Conservation (phyloP, 1,284 basidiomycete species). For the Ustilago loliicola region DNA sequence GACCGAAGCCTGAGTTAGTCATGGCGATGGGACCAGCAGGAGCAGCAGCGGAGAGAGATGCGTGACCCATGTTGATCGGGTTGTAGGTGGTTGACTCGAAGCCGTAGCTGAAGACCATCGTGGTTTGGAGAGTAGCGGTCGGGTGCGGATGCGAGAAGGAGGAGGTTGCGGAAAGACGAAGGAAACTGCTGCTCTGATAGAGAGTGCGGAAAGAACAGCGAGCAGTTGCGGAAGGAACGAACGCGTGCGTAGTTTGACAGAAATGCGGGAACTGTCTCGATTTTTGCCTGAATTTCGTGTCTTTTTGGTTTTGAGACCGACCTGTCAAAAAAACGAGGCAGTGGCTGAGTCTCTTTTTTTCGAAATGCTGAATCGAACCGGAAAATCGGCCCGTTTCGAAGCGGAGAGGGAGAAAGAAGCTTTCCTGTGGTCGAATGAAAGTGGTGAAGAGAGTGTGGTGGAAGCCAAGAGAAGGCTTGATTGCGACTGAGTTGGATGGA, state of each 20-base stretch:
- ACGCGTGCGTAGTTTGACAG: slow-evolving; percentile 38
- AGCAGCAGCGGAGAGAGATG: slow-evolving; percentile 10
- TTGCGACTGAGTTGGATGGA: background rate
- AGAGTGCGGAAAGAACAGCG: background rate
- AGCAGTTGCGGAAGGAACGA: slow-evolving; percentile 12
- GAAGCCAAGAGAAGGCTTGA: background rate
- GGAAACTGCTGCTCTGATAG: background rate
- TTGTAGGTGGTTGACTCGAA: slow-evolving; percentile 29
- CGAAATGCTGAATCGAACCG: slow-evolving; percentile 6
- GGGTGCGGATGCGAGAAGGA: no score
- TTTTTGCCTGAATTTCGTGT: slow-evolving; percentile 4
- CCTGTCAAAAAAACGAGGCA: background rate
- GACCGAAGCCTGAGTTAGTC: slow-evolving; percentile 1
- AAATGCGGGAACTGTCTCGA: slow-evolving; percentile 14
- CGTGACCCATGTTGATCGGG: slow-evolving; percentile 35
- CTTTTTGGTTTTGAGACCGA: background rate
- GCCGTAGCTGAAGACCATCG: slow-evolving; percentile 42
- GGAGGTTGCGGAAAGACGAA: background rate
- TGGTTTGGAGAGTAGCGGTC: background rate
- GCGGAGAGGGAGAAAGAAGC: background rate
- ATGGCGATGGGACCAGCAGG: background rate
- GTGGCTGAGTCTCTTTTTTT: slow-evolving; percentile 11
- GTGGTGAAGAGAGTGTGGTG: slow-evolving; percentile 7
- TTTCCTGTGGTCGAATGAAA: background rate
- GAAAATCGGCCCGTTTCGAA: background rate